A percentile compares a stretch with the other conserved stretches of the same genome.
Conservation (phyloP, 345 rosid genomes). For the Ceriops decandra region DNA sequence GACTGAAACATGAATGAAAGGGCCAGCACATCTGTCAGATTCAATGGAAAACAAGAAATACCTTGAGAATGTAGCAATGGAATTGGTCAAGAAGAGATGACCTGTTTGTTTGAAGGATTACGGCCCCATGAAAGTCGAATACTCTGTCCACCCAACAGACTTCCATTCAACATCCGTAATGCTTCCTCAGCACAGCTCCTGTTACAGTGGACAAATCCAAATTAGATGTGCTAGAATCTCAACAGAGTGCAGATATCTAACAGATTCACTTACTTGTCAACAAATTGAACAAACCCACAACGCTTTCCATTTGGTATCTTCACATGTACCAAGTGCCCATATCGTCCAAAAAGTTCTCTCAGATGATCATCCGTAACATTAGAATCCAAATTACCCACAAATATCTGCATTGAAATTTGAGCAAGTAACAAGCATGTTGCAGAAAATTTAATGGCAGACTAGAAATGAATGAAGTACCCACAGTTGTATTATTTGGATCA, state of each 20-base stretch:
- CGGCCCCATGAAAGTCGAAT: conserved; percentile 97
- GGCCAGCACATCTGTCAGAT: background rate
- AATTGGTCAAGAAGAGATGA: conserved; percentile 1
- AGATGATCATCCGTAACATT: conserved; percentile 65
- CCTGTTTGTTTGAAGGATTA: conserved; percentile 83
- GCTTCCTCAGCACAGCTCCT: conserved; percentile 93
- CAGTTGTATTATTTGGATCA: conserved; percentile 91
- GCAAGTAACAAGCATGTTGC: conserved; percentile 5
- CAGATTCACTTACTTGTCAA: conserved; percentile 52
- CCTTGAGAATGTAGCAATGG: background rate
- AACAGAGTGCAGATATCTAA: background rate
- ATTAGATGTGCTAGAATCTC: background rate
- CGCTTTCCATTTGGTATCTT: conserved; percentile 80
- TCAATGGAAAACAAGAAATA: background rate
- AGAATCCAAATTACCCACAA: conserved; percentile 86
- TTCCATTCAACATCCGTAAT: conserved; percentile 57
- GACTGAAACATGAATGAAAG: conserved; percentile 24
- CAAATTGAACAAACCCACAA: conserved; percentile 88
- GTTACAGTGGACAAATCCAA: conserved; percentile 18
- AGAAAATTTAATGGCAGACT: background rate
- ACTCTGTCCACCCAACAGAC: conserved; percentile 67
- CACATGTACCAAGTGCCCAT: conserved; percentile 76
- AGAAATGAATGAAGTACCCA: conserved; percentile 39
- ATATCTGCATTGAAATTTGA: conserved; percentile 46
- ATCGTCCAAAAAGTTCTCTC: conserved; percentile 68